Percentiles rank a stretch among this genome's conserved stretches.
phyloP scores from a whole-genome alignment of 352 stramenopile genomes.

The Thraustotheca clavata region DNA sequence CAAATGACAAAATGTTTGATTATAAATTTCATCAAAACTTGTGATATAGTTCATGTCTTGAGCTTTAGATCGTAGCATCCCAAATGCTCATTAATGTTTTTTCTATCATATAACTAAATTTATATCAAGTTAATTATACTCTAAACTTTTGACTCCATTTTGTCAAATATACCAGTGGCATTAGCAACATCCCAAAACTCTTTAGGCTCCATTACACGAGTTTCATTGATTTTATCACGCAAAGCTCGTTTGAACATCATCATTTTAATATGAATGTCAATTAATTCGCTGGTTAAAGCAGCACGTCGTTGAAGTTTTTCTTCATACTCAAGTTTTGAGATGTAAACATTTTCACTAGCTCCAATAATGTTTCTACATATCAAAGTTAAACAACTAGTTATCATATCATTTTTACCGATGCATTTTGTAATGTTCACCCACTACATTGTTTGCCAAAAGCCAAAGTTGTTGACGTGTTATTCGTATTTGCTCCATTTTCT shows the following conservation, averaged over 20 bases:
- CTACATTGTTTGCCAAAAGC: constrained; percentile 11
- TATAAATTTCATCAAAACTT: too few relatives aligned
- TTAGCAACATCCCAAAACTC: constrained; percentile 14
- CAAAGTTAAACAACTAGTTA: neutral
- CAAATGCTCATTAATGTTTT: too few relatives aligned
- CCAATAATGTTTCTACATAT: constrained; percentile 5
- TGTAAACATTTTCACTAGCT: constrained; percentile 18
- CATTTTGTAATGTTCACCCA: constrained; percentile 3
- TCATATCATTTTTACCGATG: neutral
- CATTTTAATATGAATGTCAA: constrained; percentile 3
- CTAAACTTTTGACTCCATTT: neutral
- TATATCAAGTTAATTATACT: too few relatives aligned
- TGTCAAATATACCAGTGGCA: constrained; percentile 5
- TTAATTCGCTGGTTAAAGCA: neutral
- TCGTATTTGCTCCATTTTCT: constrained; percentile 19
- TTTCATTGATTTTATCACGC: constrained; percentile 11
- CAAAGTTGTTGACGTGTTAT: neutral
- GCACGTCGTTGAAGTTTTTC: neutral
- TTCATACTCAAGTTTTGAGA: constrained; percentile 16
- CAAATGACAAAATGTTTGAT: too few relatives aligned
- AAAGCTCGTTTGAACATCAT: constrained; percentile 9
- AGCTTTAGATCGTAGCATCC: too few relatives aligned
- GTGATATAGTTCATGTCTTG: too few relatives aligned
- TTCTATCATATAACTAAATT: too few relatives aligned
- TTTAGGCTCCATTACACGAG: constrained; percentile 6